Evolutionary conservation across 306 rosid genomes (phyloP).

Genomic region (Begonia loranthoides): DNA sequence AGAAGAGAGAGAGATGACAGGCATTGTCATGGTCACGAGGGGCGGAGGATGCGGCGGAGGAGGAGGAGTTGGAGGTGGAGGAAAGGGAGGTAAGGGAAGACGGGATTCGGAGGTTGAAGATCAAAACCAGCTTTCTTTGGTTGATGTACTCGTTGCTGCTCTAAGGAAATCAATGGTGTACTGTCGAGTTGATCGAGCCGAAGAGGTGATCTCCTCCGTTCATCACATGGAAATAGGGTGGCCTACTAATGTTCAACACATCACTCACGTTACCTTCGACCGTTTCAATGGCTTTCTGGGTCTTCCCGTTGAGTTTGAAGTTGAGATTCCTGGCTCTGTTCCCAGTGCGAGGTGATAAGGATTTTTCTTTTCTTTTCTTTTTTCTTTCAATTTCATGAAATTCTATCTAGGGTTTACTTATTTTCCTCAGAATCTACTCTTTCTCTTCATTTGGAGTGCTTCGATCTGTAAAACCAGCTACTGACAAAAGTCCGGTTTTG

Average conservation of each 20-base stretch:
- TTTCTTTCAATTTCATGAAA: conserved; percentile 1
- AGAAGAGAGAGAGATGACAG: conserved; percentile 44
- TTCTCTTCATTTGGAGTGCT: background rate
- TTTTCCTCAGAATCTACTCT: background rate
- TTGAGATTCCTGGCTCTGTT: conserved; percentile 76
- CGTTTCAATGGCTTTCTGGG: conserved; percentile 92
- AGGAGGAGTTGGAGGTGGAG: conserved; percentile 29
- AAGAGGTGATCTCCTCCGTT: conserved; percentile 59
- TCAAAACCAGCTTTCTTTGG: conserved; percentile 48
- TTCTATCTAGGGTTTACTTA: conserved; percentile 18
- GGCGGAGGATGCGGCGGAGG: conserved; percentile 66
- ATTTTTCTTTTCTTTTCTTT: background rate
- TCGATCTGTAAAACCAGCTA: background rate
- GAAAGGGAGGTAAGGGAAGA: conserved; percentile 14
- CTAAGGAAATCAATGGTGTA: conserved; percentile 84
- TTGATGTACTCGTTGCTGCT: conserved; percentile 43
- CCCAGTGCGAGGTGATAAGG: conserved; percentile 81
- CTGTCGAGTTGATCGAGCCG: conserved; percentile 50
- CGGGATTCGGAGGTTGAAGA: conserved; percentile 28
- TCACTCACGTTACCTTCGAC: conserved; percentile 85
- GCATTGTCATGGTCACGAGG: conserved; percentile 55
- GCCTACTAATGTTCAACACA: conserved; percentile 79
- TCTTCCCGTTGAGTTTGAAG: conserved; percentile 67
- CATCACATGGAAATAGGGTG: conserved; percentile 77
- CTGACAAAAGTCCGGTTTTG: too few relatives aligned